Conservation (phyloP, 768 basidiomycete genomes). For the Lentinula raphanica region DNA sequence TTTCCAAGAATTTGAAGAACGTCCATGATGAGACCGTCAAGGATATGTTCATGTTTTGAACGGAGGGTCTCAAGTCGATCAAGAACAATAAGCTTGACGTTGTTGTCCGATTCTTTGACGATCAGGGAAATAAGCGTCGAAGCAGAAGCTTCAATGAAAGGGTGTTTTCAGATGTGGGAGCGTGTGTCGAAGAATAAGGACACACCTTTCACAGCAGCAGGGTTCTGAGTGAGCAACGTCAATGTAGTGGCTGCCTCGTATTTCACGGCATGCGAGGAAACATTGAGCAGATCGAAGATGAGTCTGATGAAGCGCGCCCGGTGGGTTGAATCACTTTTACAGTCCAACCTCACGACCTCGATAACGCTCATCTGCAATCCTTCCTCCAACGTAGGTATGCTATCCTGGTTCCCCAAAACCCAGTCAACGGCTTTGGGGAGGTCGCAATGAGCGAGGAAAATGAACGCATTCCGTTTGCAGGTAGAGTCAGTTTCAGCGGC, state of each 20-base stretch:
- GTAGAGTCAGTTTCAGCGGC: conserved; percentile 93
- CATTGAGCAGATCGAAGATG: conserved; percentile 89
- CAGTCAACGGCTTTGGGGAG: conserved; percentile 92
- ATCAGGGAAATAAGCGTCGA: conserved; percentile 84
- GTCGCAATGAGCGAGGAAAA: conserved; percentile 82
- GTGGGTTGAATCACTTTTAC: conserved; percentile 77
- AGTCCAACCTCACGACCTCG: conserved; percentile 88
- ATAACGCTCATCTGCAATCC: conserved; percentile 93
- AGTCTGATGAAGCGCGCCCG: conserved; percentile 91
- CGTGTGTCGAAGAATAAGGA: neutral
- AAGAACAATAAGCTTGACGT: conserved; percentile 95
- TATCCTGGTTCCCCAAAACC: conserved; percentile 80
- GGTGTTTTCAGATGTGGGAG: neutral
- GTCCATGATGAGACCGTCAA: conserved; percentile 94
- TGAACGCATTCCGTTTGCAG: conserved; percentile 96
- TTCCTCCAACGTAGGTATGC: conserved; percentile 80
- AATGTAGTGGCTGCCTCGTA: conserved; percentile 96
- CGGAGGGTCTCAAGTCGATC: conserved; percentile 83
- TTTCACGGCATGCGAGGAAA: conserved; percentile 88
- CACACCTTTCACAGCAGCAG: conserved; percentile 90
- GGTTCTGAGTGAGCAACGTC: conserved; percentile 90
- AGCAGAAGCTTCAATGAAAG: conserved; percentile 71
- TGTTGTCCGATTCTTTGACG: conserved; percentile 96
- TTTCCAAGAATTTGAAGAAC: conserved; percentile 86
- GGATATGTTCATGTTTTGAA: conserved; percentile 78